Conservation (phyloP, 1,139 yeast species). For the Debaryomycetaceae sp. region DNA sequence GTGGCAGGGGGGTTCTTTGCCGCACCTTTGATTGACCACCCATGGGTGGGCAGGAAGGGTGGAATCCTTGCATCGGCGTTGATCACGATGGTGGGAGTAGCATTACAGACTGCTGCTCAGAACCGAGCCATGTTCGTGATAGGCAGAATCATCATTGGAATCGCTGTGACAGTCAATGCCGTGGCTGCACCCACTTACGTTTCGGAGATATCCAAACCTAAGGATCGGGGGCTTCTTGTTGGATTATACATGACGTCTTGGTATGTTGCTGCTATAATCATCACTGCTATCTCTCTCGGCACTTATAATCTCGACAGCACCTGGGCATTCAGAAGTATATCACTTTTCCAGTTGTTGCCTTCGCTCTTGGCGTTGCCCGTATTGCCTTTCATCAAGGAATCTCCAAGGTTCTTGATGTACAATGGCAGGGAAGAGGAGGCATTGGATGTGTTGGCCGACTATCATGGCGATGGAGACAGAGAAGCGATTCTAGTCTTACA, state of each 20-base stretch:
- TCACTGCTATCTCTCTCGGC: slow-evolving; percentile 16
- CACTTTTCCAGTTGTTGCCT: slow-evolving; percentile 42
- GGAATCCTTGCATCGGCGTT: background rate
- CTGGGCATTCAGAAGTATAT: slow-evolving; percentile 29
- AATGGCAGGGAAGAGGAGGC: slow-evolving; percentile 35
- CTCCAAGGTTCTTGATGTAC: slow-evolving; percentile 46
- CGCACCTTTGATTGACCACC: background rate
- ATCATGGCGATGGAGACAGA: background rate
- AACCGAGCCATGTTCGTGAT: slow-evolving; percentile 13
- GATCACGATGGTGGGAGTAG: slow-evolving; percentile 8
- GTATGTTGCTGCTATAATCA: background rate
- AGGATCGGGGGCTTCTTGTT: background rate
- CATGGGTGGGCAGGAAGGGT: background rate
- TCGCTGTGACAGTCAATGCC: background rate
- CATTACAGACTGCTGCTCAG: slow-evolving; percentile 13
- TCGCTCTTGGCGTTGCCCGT: slow-evolving; percentile 39
- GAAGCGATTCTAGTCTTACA: background rate
- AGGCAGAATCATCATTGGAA: slow-evolving; percentile 8
- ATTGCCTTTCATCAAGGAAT: slow-evolving; percentile 39
- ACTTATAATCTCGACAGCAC: slow-evolving; percentile 18
- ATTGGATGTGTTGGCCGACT: background rate
- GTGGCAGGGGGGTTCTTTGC: background rate
- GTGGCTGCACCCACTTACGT: background rate
- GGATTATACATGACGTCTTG: background rate
- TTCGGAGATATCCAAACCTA: background rate